Evolutionary conservation across 2,329 filamentous ascomycete species (phyloP), one percentile per base, ranked within the genome.

Genomic region (Magnaporthiopsis rhizophila): DNA sequence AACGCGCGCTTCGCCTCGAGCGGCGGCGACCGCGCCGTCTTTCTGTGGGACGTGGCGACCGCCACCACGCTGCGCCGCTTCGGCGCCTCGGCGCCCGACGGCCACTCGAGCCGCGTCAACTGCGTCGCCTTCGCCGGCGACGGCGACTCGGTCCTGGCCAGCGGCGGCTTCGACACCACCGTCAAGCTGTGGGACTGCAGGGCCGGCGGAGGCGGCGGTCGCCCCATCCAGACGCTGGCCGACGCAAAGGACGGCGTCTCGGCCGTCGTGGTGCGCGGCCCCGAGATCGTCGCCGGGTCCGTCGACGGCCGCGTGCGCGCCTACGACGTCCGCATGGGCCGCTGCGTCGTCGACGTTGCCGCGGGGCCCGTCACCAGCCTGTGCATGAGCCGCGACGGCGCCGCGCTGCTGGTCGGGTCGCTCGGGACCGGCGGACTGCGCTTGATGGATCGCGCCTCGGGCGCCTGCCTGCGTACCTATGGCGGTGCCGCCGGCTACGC

Each of bases 1-100:
- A 99, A 99, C 76, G 85, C 91, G 68, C 86, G 86, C 58, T 97
- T 99, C 75, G 89, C 88, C 12, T 93, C 89, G n/a, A 85, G 86
- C 1, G 95, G 95, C 69, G 95, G 95, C 65, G 95, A 99, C 78
- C 90, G 94, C 70, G 83, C 85, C 66, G 92, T 97, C 0, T 97
- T 97, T 73, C 82, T 97, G 6, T 98, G 95, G 95, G 95, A 99
- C 76, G 95, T 98, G 0, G 82, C 89, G 60, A 89, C 88, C 3
- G 92, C 90, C 24, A 82, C 85, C 69, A 97, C 94, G 4, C 79
- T 90, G 32, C 84, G 91, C 28, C 84, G 95, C 34, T 95, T 94
- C 75, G 81, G 82, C 24, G 83, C 83, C 28, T 83, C 82, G 65
- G 73, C 67, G 5, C 58, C 74, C 50, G 75, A 82, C 57, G 89